phyloP scores from a whole-genome alignment of 768 basidiomycete species.

The Russula sp. region DNA sequence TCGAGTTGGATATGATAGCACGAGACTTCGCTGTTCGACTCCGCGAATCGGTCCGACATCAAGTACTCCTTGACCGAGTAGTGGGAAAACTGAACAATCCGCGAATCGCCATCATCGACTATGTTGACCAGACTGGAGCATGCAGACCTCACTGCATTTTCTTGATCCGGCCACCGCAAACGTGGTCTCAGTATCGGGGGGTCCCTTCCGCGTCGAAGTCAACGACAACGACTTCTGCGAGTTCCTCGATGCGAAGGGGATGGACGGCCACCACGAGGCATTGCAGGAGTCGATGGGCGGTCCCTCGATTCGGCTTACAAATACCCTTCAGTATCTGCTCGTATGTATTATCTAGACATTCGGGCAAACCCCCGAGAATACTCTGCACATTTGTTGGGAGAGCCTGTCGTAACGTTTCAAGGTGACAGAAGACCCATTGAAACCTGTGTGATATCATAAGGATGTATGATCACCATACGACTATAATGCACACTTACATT shows the following conservation, averaged over 20 bases:
- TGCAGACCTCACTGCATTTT: neutral
- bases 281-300: conserved; percentile 7
- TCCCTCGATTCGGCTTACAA: neutral
- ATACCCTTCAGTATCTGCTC: conserved; percentile 6
- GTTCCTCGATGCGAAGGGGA: conserved; percentile 7
- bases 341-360: conserved; percentile 3
- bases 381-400: neutral
- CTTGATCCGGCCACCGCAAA: conserved; percentile 1
- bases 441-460: neutral
- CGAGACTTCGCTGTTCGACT: neutral
- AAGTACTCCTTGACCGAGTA: neutral
- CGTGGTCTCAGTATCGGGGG: neutral
- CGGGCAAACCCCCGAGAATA: neutral
- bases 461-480: neutral
- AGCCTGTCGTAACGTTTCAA: neutral
- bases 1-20: neutral
- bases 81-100: neutral
- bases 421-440: conserved; percentile 1
- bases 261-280: neutral
- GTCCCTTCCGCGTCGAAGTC: neutral
- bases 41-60: neutral
- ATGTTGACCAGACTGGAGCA: conserved; percentile 2
- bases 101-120: neutral
- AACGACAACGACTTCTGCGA: neutral
- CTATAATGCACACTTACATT: neutral